Evolutionary conservation across 176 grass and related monocot species (phyloP), one percentile per base, ranked within the genome.

Genomic region (Dactylis glomerata): DNA sequence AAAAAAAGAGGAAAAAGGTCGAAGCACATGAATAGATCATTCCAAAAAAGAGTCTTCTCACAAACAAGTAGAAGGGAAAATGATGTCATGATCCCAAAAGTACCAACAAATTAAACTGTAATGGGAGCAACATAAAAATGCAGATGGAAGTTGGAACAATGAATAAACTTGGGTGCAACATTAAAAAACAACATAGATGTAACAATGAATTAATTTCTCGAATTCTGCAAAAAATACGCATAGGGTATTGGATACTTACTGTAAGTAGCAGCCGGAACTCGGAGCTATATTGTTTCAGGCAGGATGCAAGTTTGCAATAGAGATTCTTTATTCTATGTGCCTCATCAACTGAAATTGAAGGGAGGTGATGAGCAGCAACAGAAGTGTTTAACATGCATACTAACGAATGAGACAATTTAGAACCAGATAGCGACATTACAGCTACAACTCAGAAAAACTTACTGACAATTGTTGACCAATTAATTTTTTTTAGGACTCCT

Each of bases 311-410:
- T 44, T 92, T 92, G 80, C 92, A 92, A 54, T 94, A 82, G 59
- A 94, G 84, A 33, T 91, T 92, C 70, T 94, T 94, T 42, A 94
- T 46, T 84, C 90, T 94, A 20, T 94, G 92, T 80, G 92, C 92
- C 79, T 94, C 92, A 58, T 94, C 92, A 94, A 92, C 92, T 94
- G 79, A 73, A 89, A 81, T 36, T 40, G 57, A 67, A 63, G 30
- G 5, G 27, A 40, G 15, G 19, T 75, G 41, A 31, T 42, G 41
- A 42, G 2, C 41, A 42, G 9, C 41, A 34, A 75, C 17, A 47
- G 3, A 73, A 38, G 20, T 65, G 49, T 34, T 34, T 83, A 73
- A 73, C 14, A 30, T 74, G 52, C 55, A 82, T 24, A 76, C 37
- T 37, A 52, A 87, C 13, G 73, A 83, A 36, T 13, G 2, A 68